Base-by-base conservation (phyloP, 768 basidiomycete genomes). In the Aureoboletus auriporus region DNA sequence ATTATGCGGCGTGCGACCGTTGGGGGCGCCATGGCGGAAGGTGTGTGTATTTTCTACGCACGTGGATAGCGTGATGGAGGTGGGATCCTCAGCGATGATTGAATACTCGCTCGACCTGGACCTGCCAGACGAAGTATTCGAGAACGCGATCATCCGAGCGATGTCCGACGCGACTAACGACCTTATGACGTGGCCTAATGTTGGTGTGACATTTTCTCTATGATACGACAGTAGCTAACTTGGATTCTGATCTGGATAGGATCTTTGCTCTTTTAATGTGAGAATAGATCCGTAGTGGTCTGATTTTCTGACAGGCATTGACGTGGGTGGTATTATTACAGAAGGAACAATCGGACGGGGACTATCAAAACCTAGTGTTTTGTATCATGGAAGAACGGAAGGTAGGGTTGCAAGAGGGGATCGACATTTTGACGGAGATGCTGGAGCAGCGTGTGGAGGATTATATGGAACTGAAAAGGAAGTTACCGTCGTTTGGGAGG, bases 111-210 rank as follows among this genome's bases (percentile, higher is more conserved):
- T 71, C 5, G 69, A 71, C 52, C 43, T 71, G 39, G 60, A 71
- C 41, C 60, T 71, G 33, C 69, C 69, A 12, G 66, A 70, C 23
- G 52, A 63, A 23, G 68, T 71, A 5, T 71, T 71, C 49, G 62
- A 67, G 31, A 60, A 55, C 41, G 64, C 69, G 3, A 59, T 68
- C 16, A 59, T 71, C 6, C 53, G 55, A 49, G 66, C 58, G 16
- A 69, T 71, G 69, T 71, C 69, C 34, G 63, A 70, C n/a, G 69
- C 69, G n/a, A 70, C 67, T 0, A 70, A 52, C 13, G 69, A 71
- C 46, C 65, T 71, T 14, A 71, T 71, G 69, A 71, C 69, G 1
- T 71, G 69, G 69, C 69, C 69, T n/a, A 71, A 71, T 36, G 69
- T 70, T 20, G 7, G 69, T 69, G 6, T 12, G 13, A 8, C 41